phyloP scores from a whole-genome alignment of 2,329 filamentous ascomycete species.

The Sarocladium kiliense region DNA sequence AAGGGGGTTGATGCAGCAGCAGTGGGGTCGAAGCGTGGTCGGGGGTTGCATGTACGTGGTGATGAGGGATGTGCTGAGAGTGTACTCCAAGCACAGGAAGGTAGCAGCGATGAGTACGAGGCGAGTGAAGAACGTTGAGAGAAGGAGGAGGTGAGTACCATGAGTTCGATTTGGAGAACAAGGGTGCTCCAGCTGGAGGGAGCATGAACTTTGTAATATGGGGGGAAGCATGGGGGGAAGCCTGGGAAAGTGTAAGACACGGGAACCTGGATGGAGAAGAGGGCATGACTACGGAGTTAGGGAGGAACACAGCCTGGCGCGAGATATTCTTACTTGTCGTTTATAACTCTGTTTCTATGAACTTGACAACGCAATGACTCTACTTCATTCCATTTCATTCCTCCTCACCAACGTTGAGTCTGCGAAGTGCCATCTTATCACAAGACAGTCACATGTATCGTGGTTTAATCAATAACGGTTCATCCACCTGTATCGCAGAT shows the following conservation, averaged over 20 bases:
- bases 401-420: too few relatives aligned
- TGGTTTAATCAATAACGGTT: too few relatives aligned
- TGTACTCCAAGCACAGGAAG: constrained; percentile 60
- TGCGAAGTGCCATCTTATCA: too few relatives aligned
- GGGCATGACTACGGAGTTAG: constrained; percentile 3
- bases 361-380: too few relatives aligned
- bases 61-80: constrained; percentile 60
- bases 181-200: background rate
- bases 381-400: too few relatives aligned
- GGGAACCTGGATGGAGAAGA: background rate
- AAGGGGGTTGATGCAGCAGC: constrained; percentile 66
- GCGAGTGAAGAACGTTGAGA: constrained; percentile 47
- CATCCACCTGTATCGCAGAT: too few relatives aligned
- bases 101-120: constrained; percentile 51
- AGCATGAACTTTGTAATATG: background rate
- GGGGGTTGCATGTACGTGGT: constrained; percentile 88
- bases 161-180: too few relatives aligned
- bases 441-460: too few relatives aligned
- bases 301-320: background rate
- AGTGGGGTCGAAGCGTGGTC: constrained; percentile 84
- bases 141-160: constrained; percentile 34
- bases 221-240: background rate
- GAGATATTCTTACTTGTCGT: background rate
- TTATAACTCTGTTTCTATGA: background rate
- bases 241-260: background rate